Evolutionary conservation across 257 asterid genomes (phyloP), one percentile per base, ranked within the genome.

Genomic region (Nicotiana benthamiana): DNA sequence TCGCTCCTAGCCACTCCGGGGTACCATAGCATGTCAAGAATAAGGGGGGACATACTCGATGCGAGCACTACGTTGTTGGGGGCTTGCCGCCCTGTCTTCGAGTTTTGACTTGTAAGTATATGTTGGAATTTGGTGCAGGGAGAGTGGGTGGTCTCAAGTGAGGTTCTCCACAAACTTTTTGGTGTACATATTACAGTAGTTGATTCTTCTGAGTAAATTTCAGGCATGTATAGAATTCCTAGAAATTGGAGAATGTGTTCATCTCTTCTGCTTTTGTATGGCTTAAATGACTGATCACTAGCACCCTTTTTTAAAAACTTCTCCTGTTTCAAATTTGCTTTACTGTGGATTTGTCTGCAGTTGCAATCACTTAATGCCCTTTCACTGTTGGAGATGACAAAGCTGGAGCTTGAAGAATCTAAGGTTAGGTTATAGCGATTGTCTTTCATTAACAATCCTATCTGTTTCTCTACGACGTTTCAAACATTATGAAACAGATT

Each of bases 321-420:
- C 27, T 1, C 12, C 57, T 60, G 9, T 26, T 40, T 60, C 34
- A 36, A 0, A 78, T 78, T 78, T 16, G 20, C 40, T 40, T 60
- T 78, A 16, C 43, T 78, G 30, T 59, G 36, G 83, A 63, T 80
- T 77, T 83, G 30, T 83, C 84, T 74, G 93, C 90, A 94, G 98
- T 87, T 93, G 77, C 94, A 94, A 84, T 90, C 98, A 62, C 83
- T 93, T 70, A 86, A 91, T 86, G 90, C 92, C 84, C 92, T 91
- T 83, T 92, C 89, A 77, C 62, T 83, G 61, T 62, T 93, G 87
- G 94, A 91, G 90, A 85, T 83, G 40, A 78, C 74, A 85, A 90
- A 81, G 82, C 82, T 85, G 86, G 92, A 86, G 59, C 74, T 84
- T 80, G 86, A 85, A 79, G 92, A 87, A 20, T 83, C 89, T 6